These are phyloP conservation scores for Selaginella moellendorffii DNA, from an alignment of 75 land plant genomes.

Conservation along the genomic window DNA sequence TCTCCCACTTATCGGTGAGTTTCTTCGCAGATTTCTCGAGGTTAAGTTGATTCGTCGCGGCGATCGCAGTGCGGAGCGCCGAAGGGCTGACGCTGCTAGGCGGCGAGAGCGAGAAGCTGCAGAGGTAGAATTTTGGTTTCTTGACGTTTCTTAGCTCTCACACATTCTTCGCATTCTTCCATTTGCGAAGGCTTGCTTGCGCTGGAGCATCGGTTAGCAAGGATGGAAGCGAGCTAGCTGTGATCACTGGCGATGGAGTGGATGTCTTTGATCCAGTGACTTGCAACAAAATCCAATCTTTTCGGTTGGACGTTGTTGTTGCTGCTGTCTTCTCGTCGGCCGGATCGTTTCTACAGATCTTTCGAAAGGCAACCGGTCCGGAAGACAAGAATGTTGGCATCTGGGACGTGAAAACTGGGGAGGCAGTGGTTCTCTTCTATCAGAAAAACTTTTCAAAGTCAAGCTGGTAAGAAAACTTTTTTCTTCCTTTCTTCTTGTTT, in stretches of 20 bases:
- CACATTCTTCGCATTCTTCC: background rate
- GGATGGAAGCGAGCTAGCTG: constrained; percentile 54
- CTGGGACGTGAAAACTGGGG: constrained; percentile 45
- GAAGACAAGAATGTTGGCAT: constrained; percentile 71
- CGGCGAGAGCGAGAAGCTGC: background rate
- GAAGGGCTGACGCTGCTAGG: background rate
- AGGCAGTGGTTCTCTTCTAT: constrained; percentile 34
- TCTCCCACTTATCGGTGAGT: background rate
- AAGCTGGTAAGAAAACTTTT: constrained; percentile 34
- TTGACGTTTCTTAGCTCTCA: background rate
- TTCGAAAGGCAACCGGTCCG: constrained; percentile 37
- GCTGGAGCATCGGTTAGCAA: constrained; percentile 49
- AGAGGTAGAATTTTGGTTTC: background rate
- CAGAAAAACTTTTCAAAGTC: constrained; percentile 64
- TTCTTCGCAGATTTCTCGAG: background rate
- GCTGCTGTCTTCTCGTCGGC: constrained; percentile 61
- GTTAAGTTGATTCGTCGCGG: background rate
- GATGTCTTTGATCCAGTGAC: constrained; percentile 34
- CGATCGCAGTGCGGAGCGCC: background rate
- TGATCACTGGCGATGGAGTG: constrained; percentile 32
- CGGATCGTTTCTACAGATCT: constrained; percentile 75
- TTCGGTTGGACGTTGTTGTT: constrained; percentile 39
- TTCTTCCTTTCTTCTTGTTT: background rate
- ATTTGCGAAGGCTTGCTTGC: constrained; percentile 36
- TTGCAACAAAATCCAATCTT: constrained; percentile 31